Base-by-base conservation (phyloP, 176 grass and related monocot genomes). In the Carex littledalei region DNA sequence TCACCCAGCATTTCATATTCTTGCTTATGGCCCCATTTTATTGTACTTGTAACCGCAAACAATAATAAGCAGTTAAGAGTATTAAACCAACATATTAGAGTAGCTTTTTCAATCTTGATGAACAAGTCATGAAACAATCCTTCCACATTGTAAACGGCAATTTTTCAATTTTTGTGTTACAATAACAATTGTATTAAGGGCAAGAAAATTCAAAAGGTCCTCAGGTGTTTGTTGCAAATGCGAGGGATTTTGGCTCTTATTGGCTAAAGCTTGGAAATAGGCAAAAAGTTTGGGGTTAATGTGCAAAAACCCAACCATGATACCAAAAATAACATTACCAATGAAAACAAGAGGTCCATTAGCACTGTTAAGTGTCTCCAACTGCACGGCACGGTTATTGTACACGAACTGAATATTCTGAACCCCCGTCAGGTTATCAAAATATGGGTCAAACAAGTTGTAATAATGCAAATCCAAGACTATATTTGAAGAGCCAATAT, bases 401-500 rank as follows among this genome's bases (percentile, higher is more conserved):
- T 90, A 94, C 79, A 97, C 84, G 10, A 87, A 93, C 50, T 88
- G 86, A 92, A 97, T 92, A 88, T 97, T 94, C 79, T 92, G 87
- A 63, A 86, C 86, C 50, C 72, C 87, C 50, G 88, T 88, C 67
- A 97, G 70, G 63, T 85, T 89, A 57, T 87, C 84, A 62, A 92
- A 97, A 87, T 85, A 91, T 41, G 87, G 77, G 81, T 97, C 87
- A 88, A 97, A 94, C 18, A 97, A 81, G 80, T 91, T 97, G 73
- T 97, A 97, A 79, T 94, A 94, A 90, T 97, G 92, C 72, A 97
- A 83, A 67, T 97, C 94, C 70, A 94, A 83, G 79, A 94, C 94
- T 7, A 85, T 79, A 69, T 94, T 94, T 88, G 83, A 89, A 80
- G 80, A 18, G 58, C 92, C 88, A 34, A 94, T 85, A 76, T 94